These are phyloP conservation scores for Kluyveromyces lactis DNA, from an alignment of 805 yeast species.

Conservation along the genomic window DNA sequence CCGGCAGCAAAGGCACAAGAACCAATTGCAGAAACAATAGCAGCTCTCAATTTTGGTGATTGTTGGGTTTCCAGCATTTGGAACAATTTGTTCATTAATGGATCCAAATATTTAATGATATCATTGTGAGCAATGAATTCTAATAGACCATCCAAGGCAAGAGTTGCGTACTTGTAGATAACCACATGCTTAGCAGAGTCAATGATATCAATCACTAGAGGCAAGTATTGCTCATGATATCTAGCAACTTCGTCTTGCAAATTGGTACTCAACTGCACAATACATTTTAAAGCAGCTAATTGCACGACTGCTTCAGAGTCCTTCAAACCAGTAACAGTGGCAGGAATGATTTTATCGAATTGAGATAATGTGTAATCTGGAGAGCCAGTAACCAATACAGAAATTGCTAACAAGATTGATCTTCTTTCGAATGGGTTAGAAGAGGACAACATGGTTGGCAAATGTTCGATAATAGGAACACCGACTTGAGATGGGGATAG, in stretches of 20 bases:
- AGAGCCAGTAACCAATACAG: slow-evolving; percentile 83
- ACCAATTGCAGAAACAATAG: slow-evolving; percentile 91
- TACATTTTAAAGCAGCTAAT: slow-evolving; percentile 77
- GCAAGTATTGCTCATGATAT: slow-evolving; percentile 74
- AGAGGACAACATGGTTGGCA: slow-evolving; percentile 50
- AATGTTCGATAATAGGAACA: slow-evolving; percentile 61
- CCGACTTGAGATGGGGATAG: slow-evolving; percentile 92
- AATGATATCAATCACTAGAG: slow-evolving; percentile 78
- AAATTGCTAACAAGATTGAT: slow-evolving; percentile 75
- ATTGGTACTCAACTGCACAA: slow-evolving; percentile 71
- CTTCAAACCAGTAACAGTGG: slow-evolving; percentile 66
- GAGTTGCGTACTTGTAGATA: slow-evolving; percentile 84
- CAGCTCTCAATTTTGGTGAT: slow-evolving; percentile 61
- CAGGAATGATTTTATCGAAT: slow-evolving; percentile 62
- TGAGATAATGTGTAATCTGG: slow-evolving; percentile 85
- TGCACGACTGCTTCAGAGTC: slow-evolving; percentile 69
- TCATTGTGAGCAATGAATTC: slow-evolving; percentile 88
- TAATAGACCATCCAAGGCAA: slow-evolving; percentile 82
- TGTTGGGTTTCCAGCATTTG: slow-evolving; percentile 71
- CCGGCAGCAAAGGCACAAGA: slow-evolving; percentile 96
- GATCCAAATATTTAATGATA: slow-evolving; percentile 71
- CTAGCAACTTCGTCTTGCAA: slow-evolving; percentile 79
- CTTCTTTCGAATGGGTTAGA: slow-evolving; percentile 72
- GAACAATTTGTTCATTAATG: slow-evolving; percentile 83
- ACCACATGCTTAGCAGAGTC: slow-evolving; percentile 76